These are phyloP conservation scores for Penicillium sp. DNA, from an alignment of 2,329 filamentous ascomycete genomes.

Conservation along the genomic window DNA sequence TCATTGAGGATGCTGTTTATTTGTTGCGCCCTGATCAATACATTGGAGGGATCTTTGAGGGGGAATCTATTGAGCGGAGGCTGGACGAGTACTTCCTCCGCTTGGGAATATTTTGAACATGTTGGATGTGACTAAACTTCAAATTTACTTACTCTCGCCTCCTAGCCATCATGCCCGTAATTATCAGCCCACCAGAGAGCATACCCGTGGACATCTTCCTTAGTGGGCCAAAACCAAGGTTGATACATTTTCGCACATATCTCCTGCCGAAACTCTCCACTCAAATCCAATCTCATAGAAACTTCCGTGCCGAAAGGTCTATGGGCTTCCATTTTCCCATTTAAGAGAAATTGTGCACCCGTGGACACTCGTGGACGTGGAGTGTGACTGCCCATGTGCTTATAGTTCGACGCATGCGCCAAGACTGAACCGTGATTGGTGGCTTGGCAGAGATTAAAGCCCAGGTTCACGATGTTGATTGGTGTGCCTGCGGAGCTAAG, in stretches of 20 bases:
- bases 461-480: neutral
- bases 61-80: slow-evolving; percentile 17
- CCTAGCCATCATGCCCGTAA: too few species aligned
- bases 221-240: too few species aligned
- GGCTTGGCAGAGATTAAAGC: slow-evolving; percentile 4
- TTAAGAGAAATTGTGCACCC: neutral
- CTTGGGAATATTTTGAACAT: slow-evolving; percentile 2
- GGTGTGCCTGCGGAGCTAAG: slow-evolving; percentile 6
- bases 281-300: neutral
- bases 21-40: slow-evolving; percentile 36
- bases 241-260: too few species aligned
- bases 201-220: too few species aligned
- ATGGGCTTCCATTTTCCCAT: neutral
- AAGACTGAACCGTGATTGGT: slow-evolving; percentile 3
- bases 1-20: slow-evolving; percentile 29
- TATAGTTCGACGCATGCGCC: slow-evolving; percentile 3
- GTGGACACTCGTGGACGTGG: neutral
- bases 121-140: neutral
- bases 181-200: too few species aligned
- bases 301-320: too few species aligned
- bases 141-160: neutral
- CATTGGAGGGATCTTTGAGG: slow-evolving; percentile 26
- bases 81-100: slow-evolving; percentile 26
- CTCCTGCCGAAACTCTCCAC: neutral
- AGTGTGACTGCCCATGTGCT: neutral